These are phyloP conservation scores for Jatropha podagrica DNA, from an alignment of 441 rosid genomes.

Conservation along the genomic window DNA sequence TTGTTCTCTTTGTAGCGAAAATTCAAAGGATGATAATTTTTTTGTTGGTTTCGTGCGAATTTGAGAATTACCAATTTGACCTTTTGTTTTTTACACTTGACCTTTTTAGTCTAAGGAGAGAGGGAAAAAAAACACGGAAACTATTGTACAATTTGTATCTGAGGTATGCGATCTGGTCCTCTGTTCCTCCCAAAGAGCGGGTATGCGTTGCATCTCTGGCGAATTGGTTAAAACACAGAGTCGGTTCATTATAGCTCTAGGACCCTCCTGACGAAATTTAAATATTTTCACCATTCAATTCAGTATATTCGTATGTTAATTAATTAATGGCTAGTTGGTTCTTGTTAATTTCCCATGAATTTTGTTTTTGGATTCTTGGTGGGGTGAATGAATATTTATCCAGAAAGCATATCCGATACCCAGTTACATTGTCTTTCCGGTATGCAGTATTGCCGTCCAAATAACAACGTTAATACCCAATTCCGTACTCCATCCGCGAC, in stretches of 20 bases:
- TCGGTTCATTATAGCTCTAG: background rate
- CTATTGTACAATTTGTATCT: background rate
- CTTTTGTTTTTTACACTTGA: background rate
- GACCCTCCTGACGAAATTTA: background rate
- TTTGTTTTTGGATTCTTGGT: background rate
- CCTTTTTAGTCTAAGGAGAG: background rate
- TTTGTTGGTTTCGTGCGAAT: background rate
- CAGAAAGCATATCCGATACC: background rate
- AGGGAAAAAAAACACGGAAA: background rate
- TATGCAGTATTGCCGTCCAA: conserved; percentile 60
- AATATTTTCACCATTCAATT: background rate
- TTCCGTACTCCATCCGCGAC: conserved; percentile 41
- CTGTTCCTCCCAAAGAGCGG: background rate
- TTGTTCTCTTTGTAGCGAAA: background rate
- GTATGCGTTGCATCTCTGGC: background rate
- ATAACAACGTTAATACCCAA: conserved; percentile 31
- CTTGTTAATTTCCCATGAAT: background rate
- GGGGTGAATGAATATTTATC: too few relatives aligned
- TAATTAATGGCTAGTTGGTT: background rate
- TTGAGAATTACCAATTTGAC: background rate
- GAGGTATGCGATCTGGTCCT: background rate
- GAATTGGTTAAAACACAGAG: background rate
- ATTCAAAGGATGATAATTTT: background rate
- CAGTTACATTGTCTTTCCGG: background rate
- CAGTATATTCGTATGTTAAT: too few relatives aligned